Percentiles rank a stretch among this genome's conserved stretches.
Evolutionary conservation across 495 filamentous ascomycete species (phyloP).

Genomic region (Aspergillus indologenus): DNA sequence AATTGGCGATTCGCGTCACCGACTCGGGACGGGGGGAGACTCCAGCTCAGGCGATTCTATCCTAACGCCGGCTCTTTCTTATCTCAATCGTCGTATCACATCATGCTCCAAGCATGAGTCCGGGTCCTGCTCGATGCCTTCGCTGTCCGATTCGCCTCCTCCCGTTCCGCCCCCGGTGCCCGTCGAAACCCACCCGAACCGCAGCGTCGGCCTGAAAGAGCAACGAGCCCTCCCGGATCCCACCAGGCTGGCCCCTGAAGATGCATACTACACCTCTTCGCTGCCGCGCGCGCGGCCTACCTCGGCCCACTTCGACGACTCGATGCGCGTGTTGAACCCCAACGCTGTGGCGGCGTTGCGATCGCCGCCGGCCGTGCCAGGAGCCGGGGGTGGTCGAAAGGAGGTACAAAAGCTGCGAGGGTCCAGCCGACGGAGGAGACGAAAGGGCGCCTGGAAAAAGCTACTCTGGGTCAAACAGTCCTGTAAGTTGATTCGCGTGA

Average conservation of each 20-base stretch:
- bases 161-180: conserved; percentile 41
- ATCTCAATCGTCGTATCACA: conserved; percentile 7
- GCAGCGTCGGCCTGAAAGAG: conserved; percentile 32
- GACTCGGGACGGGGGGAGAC: no score
- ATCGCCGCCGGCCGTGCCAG: conserved; percentile 35
- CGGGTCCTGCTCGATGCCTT: conserved; percentile 38
- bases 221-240: conserved; percentile 51
- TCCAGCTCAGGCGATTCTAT: no score
- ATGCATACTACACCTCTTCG: conserved; percentile 67
- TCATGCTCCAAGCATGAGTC: conserved; percentile 35
- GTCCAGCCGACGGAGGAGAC: conserved; percentile 57
- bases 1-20: background rate
- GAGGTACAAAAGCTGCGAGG: conserved; percentile 50
- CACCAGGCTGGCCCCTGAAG: conserved; percentile 73
- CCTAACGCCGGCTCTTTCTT: background rate
- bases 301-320: conserved; percentile 41
- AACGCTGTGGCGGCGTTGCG: conserved; percentile 37
- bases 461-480: conserved; percentile 96
- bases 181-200: conserved; percentile 46
- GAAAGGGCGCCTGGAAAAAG: conserved; percentile 82
- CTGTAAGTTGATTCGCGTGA: no score
- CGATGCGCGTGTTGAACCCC: conserved; percentile 31
- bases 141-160: conserved; percentile 34
- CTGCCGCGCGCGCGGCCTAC: conserved; percentile 53
- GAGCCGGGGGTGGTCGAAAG: conserved; percentile 23